Conservation (phyloP, 305 asterid genomes). For the Fraxinus sp. region DNA sequence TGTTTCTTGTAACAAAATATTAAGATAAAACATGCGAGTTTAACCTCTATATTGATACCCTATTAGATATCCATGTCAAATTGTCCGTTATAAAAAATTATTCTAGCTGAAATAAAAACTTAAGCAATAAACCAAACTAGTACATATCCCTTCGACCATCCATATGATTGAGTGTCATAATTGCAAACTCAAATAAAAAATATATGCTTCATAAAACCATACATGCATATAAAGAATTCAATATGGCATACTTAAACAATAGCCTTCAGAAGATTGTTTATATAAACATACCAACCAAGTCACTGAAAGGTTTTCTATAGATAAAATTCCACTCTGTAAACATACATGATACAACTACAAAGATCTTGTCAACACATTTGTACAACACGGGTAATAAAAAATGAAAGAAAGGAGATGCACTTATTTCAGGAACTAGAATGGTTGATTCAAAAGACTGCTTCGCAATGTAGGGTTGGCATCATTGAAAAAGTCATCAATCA, state of each 20-base stretch:
- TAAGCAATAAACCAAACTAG: neutral
- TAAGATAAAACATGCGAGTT: neutral
- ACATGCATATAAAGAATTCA: neutral
- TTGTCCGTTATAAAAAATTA: neutral
- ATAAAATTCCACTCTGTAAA: neutral
- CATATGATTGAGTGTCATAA: neutral
- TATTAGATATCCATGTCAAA: neutral
- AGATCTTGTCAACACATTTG: neutral
- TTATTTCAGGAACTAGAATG: neutral
- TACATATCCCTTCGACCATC: neutral
- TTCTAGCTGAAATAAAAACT: neutral
- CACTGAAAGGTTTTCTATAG: neutral
- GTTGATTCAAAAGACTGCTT: neutral
- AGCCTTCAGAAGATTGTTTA: neutral
- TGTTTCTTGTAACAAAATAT: neutral
- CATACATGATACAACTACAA: neutral
- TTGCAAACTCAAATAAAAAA: neutral
- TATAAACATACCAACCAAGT: neutral
- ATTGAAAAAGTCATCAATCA: conserved; percentile 42
- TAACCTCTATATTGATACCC: neutral
- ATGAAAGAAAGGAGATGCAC: neutral
- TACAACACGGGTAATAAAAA: neutral
- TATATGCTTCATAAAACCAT: neutral
- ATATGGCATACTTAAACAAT: neutral
- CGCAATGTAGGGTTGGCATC: neutral